Evolutionary conservation across 441 rosid species (phyloP).

Genomic region (Gossypium schwendimanii): DNA sequence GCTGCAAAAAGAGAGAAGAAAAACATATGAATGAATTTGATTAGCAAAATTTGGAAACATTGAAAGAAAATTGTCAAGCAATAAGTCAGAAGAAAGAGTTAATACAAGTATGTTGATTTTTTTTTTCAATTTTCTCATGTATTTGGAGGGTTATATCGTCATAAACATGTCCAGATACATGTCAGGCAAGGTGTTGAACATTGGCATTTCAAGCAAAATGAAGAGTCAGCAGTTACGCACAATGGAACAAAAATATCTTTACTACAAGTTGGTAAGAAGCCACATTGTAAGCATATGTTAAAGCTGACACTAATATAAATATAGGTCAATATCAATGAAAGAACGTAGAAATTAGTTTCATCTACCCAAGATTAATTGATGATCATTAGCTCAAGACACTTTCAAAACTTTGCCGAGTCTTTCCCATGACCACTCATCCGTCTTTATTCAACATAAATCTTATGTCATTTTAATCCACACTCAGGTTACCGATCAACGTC

Average conservation of each 20-base stretch:
- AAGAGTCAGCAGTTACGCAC: neutral
- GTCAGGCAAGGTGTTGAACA: neutral
- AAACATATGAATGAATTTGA: neutral
- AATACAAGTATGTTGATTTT: no score
- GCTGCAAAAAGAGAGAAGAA: conserved; percentile 36
- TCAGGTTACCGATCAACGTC: neutral
- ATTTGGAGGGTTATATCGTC: neutral
- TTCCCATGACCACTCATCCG: neutral
- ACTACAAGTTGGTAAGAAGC: neutral
- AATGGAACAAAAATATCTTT: neutral
- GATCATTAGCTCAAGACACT: neutral
- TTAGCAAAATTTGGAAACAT: neutral
- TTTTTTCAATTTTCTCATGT: neutral
- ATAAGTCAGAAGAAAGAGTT: neutral
- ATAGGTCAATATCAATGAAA: neutral
- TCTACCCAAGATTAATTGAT: neutral
- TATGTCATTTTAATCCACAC: neutral
- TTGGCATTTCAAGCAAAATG: neutral
- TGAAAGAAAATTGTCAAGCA: neutral
- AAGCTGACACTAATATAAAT: neutral
- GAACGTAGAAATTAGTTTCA: neutral
- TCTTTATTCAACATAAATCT: neutral
- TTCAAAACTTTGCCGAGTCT: neutral
- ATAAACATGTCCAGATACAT: neutral
- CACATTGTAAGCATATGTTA: neutral